phyloP scores from a whole-genome alignment of 345 rosid genomes.

The Iberis pinnata region DNA sequence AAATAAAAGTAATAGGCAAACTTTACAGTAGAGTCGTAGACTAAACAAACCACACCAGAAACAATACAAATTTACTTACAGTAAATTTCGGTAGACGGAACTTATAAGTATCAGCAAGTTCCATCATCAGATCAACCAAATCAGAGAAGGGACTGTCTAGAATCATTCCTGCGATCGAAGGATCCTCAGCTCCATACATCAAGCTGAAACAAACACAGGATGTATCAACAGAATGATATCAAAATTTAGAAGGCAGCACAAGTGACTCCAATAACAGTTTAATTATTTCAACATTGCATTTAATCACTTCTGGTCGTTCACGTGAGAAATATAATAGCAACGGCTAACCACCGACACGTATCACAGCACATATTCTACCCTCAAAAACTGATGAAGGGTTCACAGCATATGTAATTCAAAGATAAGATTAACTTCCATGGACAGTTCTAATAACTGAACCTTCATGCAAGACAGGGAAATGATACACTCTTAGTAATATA shows the following conservation, averaged over 20 bases:
- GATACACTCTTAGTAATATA: too few relatives aligned
- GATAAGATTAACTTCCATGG: too few relatives aligned
- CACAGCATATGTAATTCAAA: neutral
- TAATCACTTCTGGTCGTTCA: neutral
- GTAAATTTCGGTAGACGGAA: slow-evolving; percentile 79
- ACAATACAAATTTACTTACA: slow-evolving; percentile 42
- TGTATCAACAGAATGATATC: slow-evolving; percentile 1
- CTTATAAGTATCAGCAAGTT: slow-evolving; percentile 82
- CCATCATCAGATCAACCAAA: slow-evolving; percentile 96
- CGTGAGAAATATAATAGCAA: neutral
- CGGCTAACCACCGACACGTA: neutral
- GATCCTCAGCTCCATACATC: slow-evolving; percentile 94
- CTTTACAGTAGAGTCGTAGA: too few relatives aligned
- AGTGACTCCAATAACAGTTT: neutral
- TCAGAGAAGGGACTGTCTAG: slow-evolving; percentile 91
- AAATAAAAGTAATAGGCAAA: neutral
- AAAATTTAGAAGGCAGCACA: slow-evolving; percentile 7
- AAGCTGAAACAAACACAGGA: slow-evolving; percentile 58
- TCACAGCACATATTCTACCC: neutral
- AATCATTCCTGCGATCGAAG: slow-evolving; percentile 92
- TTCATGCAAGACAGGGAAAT: too few relatives aligned
- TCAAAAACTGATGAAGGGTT: slow-evolving; percentile 6
- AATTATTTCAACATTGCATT: neutral
- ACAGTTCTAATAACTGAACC: too few relatives aligned
- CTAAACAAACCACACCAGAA: slow-evolving; percentile 7